Evolutionary conservation across 208 protist species (phyloP).

Genomic region (Leptomonas pyrrhocoris): DNA sequence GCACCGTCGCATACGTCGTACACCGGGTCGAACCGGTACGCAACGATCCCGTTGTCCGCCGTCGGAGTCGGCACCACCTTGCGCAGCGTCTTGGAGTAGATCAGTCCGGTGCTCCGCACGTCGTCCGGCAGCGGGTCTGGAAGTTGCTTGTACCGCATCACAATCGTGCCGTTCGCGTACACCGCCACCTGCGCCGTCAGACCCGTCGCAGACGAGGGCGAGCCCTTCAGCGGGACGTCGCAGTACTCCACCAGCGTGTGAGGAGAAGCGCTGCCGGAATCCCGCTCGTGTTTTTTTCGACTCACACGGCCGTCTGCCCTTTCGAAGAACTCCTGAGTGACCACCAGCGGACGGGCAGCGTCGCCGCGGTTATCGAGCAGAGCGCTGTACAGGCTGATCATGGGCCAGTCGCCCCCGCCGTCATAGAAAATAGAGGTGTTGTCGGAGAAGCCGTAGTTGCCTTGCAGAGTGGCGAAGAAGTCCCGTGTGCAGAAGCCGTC

Average conservation of each 20-base stretch:
- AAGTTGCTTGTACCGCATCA: conserved; percentile 55
- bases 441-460: conserved; percentile 25
- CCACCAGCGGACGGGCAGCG: background rate
- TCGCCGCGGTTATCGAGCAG: background rate
- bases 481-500: conserved; percentile 21
- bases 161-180: conserved; percentile 43
- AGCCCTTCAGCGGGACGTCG: background rate
- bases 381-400: conserved; percentile 38
- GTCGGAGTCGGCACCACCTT: conserved; percentile 26
- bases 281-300: background rate
- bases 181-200: conserved; percentile 59
- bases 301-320: no score
- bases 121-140: conserved; percentile 1
- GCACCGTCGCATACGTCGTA: conserved; percentile 16
- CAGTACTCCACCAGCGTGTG: conserved; percentile 28
- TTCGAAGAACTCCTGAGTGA: conserved; percentile 4
- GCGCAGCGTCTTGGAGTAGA: conserved; percentile 26
- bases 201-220: background rate
- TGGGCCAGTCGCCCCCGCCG: conserved; percentile 45
- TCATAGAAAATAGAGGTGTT: conserved; percentile 6
- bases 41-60: conserved; percentile 21
- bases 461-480: conserved; percentile 20
- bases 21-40: conserved; percentile 30
- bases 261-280: background rate
- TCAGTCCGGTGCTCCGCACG: conserved; percentile 18